phyloP scores from a whole-genome alignment of 306 rosid species.

The Prunus davidiana region DNA sequence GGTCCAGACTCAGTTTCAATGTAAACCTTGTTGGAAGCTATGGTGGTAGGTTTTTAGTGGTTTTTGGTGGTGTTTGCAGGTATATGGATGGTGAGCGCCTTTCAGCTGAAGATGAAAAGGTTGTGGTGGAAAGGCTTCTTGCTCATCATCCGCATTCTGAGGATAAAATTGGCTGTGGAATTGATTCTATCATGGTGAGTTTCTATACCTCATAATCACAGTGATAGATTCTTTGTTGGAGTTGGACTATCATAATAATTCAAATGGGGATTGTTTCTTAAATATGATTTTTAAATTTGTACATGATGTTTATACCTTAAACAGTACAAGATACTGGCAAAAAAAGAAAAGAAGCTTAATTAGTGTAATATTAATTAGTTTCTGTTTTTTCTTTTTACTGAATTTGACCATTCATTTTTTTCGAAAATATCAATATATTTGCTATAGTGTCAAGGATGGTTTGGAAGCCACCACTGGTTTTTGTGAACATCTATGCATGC shows the following conservation, averaged over 20 bases:
- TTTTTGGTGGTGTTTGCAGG: slow-evolving; percentile 27
- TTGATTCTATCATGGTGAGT: slow-evolving; percentile 76
- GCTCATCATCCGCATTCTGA: slow-evolving; percentile 72
- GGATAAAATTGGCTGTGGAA: slow-evolving; percentile 88
- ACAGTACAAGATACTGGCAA: not conserved
- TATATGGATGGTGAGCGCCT: slow-evolving; percentile 65
- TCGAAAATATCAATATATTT: not conserved
- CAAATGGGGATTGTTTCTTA: not conserved
- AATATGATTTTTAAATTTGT: too few species aligned
- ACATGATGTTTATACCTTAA: not conserved
- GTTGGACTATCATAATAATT: not conserved
- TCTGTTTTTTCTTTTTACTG: not conserved
- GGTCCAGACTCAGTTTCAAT: not conserved
- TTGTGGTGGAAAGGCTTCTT: slow-evolving; percentile 63
- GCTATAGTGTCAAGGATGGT: not conserved
- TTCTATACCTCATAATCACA: not conserved
- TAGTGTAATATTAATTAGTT: not conserved
- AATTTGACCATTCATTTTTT: not conserved
- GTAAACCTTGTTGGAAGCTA: not conserved
- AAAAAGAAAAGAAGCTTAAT: not conserved
- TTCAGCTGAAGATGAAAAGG: slow-evolving; percentile 57
- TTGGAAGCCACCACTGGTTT: not conserved
- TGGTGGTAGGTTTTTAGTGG: not conserved
- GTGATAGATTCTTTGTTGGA: not conserved
- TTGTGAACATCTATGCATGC: not conserved